Percentiles rank a stretch among this genome's conserved stretches.
Conservation (phyloP, 257 asterid species). For the Leptodermis oblonga region DNA sequence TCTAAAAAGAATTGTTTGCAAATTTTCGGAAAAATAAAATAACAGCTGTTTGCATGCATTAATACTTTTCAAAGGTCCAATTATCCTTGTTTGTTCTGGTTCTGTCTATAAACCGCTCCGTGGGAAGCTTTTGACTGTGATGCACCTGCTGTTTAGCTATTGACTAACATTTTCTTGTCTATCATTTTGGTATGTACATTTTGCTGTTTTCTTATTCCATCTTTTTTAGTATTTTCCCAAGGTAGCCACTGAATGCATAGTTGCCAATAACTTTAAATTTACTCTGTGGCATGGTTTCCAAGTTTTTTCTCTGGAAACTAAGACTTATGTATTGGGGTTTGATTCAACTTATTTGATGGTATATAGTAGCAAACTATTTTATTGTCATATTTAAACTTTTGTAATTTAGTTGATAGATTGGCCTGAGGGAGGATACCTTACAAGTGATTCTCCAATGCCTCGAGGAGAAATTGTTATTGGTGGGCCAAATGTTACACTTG, state of each 20-base stretch:
- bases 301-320: background rate
- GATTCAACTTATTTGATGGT: background rate
- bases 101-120: background rate
- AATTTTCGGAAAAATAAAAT: too few species aligned
- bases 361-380: background rate
- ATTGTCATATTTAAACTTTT: constrained; percentile 5
- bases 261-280: background rate
- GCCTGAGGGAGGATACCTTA: constrained; percentile 90
- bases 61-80: background rate
- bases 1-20: too few species aligned
- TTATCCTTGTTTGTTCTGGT: background rate
- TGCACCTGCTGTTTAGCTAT: background rate
- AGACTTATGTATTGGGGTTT: background rate
- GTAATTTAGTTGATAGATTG: constrained; percentile 78
- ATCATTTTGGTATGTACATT: background rate
- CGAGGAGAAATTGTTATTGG: constrained; percentile 93
- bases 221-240: background rate
- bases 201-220: background rate
- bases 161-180: background rate
- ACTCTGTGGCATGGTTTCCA: background rate
- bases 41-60: background rate
- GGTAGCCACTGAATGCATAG: background rate
- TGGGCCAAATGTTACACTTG: constrained; percentile 91
- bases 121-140: background rate
- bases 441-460: constrained; percentile 74